Percentiles rank a stretch among this genome's conserved stretches.
These are phyloP conservation scores for Psilocybe cubensis DNA, from an alignment of 768 basidiomycete genomes.

Conservation along the genomic window DNA sequence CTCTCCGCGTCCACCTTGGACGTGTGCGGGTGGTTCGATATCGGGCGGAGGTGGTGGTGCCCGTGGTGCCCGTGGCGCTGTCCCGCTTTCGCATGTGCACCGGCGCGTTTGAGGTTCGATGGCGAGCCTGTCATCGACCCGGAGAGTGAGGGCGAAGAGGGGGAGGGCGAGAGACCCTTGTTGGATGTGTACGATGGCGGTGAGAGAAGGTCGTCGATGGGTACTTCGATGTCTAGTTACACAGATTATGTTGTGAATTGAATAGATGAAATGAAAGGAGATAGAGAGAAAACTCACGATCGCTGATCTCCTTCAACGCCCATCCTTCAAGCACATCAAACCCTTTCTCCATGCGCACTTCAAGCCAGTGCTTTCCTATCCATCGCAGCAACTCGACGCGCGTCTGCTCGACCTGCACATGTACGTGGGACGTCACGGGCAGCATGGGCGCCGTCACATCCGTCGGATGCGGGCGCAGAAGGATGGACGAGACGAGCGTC, in stretches of 20 bases:
- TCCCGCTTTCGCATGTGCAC: neutral
- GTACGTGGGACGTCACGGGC: conserved; percentile 68
- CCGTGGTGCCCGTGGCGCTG: neutral
- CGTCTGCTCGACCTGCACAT: conserved; percentile 74
- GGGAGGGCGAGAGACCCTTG: conserved; percentile 11
- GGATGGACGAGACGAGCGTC: conserved; percentile 74
- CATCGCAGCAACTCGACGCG: conserved; percentile 69
- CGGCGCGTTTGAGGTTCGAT: neutral
- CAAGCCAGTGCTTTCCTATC: conserved; percentile 80
- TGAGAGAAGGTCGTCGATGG: conserved; percentile 71
- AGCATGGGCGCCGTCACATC: conserved; percentile 66
- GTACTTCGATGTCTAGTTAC: conserved; percentile 74
- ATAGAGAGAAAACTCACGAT: conserved; percentile 52
- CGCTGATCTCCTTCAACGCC: conserved; percentile 87
- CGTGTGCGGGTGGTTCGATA: conserved; percentile 35
- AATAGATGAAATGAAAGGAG: neutral
- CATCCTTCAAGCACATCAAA: conserved; percentile 86
- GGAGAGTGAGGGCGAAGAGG: neutral
- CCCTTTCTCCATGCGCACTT: conserved; percentile 73
- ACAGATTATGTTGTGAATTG: neutral
- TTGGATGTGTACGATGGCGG: conserved; percentile 24
- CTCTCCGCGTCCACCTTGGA: conserved; percentile 42
- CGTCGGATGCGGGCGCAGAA: conserved; percentile 68
- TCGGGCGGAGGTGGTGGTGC: conserved; percentile 25
- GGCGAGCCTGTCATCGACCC: conserved; percentile 1